Percentiles rank a stretch among this genome's conserved stretches.
These are phyloP conservation scores for Dionaea muscipula DNA, from an alignment of 179 eudicot species.

Conservation along the genomic window DNA sequence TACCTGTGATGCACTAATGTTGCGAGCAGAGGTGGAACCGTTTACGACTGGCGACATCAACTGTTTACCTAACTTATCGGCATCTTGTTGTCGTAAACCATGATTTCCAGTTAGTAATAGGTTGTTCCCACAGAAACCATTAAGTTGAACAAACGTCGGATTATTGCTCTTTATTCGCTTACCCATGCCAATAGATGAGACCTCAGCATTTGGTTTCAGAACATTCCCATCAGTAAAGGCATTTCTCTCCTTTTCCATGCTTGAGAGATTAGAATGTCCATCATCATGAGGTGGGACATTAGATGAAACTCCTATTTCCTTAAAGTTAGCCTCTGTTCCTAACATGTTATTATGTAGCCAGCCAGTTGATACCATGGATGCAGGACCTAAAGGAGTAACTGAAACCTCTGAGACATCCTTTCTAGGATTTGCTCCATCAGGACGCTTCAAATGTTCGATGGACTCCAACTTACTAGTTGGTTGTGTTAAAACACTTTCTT, in stretches of 20 bases:
- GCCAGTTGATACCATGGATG: constrained; percentile 12
- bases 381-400: constrained; percentile 16
- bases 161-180: constrained; percentile 17
- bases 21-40: constrained; percentile 18
- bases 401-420: constrained; percentile 28
- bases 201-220: constrained; percentile 27
- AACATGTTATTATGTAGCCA: constrained; percentile 10
- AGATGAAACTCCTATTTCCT: constrained; percentile 7
- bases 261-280: constrained; percentile 13
- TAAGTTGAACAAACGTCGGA: constrained; percentile 16
- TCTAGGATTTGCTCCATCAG: constrained; percentile 15
- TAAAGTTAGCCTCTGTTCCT: constrained; percentile 10
- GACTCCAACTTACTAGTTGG: constrained; percentile 28
- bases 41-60: constrained; percentile 13
- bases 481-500: constrained; percentile 17
- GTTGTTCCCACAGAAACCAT: constrained; percentile 23
- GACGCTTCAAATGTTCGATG: constrained; percentile 22
- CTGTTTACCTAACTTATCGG: constrained; percentile 29
- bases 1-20: constrained; percentile 11
- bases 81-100: constrained; percentile 15
- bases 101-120: constrained; percentile 18
- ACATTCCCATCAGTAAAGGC: constrained; percentile 19
- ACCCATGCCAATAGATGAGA: constrained; percentile 28
- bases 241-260: constrained; percentile 17
- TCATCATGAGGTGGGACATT: constrained; percentile 11